A percentile compares a stretch with the other conserved stretches of the same genome.
Conservation (phyloP, 352 stramenopile species). For the Phytopythium chamaehyphon region DNA sequence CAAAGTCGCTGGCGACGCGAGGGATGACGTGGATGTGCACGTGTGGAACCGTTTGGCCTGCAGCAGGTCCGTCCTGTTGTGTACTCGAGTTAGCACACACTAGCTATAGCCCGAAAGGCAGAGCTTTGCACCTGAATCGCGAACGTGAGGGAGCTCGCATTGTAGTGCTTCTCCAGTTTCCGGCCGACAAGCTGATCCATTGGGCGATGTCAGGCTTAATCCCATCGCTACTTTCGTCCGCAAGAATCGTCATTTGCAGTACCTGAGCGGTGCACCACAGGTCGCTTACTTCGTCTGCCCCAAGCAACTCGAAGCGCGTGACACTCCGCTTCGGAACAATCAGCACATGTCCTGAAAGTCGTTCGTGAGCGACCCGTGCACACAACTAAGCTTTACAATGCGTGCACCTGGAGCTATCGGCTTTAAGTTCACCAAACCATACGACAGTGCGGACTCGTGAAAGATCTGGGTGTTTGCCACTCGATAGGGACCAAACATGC, state of each 20-base stretch:
- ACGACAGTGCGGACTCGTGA: conserved; percentile 45
- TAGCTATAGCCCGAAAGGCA: too few relatives aligned
- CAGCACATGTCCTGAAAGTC: conserved; percentile 79
- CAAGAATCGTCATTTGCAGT: too few relatives aligned
- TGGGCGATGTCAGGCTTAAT: too few relatives aligned
- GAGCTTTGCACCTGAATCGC: conserved; percentile 69
- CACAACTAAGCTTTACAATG: not conserved
- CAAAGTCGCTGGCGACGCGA: conserved; percentile 69
- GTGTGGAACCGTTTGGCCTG: conserved; percentile 91
- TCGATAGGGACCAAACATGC: conserved; percentile 42
- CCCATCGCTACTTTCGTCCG: too few relatives aligned
- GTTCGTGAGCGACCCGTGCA: not conserved
- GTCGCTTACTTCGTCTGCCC: conserved; percentile 83
- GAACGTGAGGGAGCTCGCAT: conserved; percentile 84
- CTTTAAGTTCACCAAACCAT: conserved; percentile 92
- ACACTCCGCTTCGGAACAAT: conserved; percentile 81
- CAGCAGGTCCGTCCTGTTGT: conserved; percentile 72
- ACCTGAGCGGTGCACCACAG: conserved; percentile 86
- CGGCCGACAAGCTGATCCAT: conserved; percentile 50
- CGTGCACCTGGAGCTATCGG: conserved; percentile 83
- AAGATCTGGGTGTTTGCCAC: conserved; percentile 54
- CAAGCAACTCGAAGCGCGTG: conserved; percentile 68
- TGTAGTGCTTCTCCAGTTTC: conserved; percentile 71
- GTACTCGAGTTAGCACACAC: too few relatives aligned
- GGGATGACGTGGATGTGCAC: conserved; percentile 94